Evolutionary conservation across 345 rosid species (phyloP), one percentile per base, ranked within the genome.

Genomic region (Citropsis articulata): DNA sequence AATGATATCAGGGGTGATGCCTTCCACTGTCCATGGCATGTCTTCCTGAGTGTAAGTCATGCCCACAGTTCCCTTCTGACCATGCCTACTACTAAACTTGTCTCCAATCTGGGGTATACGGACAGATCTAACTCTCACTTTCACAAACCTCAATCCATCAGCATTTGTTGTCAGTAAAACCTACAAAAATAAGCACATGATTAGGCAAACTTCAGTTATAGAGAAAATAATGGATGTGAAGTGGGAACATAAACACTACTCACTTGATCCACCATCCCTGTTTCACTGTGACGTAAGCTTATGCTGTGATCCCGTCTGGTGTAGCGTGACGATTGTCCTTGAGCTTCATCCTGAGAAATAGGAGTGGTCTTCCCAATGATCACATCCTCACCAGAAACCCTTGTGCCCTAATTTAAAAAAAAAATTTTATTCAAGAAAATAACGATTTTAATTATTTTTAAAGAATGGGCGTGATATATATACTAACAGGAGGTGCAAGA

Each of bases 51-150:
- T 96, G 83, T 96, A 96, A 13, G 98, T 92, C 97, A 94, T 94
- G 76, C 99, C 99, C 21, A 94, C 97, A 7, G 99, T 96, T 85
- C 99, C 99, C 91, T 96, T 96, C 89, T 96, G 99, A 75, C 98
- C 99, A 27, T 95, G 99, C 81, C 99, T 87, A 89, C 99, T 95
- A 75, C 99, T 95, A 69, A 95, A 95, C 73, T 96, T 96, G 87
- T 96, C 99, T 40, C 99, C 98, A 30, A 96, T 96, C 80, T 96
- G 99, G 76, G 99, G 99, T 76, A 90, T 94, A 59, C 99, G 88
- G 69, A 96, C 97, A 3, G 99, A 96, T 80, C 98, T 91, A 66
- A 94, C 97, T 84, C 99, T 89, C 61, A 96, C 99, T 89, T 96
- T 96, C 73, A 96, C 99, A 84, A 94, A 96, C 82, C 97, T 90